Conservation (phyloP, 306 rosid genomes). For the Vachellia collinsii region DNA sequence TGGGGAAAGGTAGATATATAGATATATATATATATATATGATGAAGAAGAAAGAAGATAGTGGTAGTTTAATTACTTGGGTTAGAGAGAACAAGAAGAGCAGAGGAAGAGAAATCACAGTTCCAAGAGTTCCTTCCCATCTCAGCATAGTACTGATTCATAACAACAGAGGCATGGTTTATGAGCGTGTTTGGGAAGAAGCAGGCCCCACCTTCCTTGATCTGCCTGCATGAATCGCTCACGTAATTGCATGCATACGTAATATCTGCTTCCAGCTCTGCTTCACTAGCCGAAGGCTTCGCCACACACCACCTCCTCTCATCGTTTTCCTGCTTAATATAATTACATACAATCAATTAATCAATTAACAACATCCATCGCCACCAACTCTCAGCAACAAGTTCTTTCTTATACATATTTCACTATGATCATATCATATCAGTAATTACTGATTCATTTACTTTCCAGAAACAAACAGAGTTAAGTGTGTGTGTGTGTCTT, state of each 20-base stretch:
- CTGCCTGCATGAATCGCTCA: constrained; percentile 7
- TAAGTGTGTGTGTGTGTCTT: background rate
- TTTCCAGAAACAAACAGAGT: background rate
- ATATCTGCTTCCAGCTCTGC: constrained; percentile 23
- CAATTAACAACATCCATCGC: background rate
- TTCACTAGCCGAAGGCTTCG: constrained; percentile 39
- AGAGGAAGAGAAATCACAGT: constrained; percentile 43
- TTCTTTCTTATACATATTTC: too few relatives aligned
- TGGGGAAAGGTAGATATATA: too few relatives aligned
- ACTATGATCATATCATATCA: background rate
- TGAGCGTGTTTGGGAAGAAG: constrained; percentile 34
- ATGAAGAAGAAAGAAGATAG: background rate
- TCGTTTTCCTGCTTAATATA: background rate
- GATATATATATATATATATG: too few relatives aligned
- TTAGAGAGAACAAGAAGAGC: constrained; percentile 33
- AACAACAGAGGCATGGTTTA: constrained; percentile 49
- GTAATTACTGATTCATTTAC: background rate
- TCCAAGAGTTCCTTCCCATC: constrained; percentile 28
- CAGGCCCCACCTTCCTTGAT: constrained; percentile 46
- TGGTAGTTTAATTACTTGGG: constrained; percentile 42
- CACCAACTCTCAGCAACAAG: too few relatives aligned
- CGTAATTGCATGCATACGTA: constrained; percentile 25
- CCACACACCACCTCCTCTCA: constrained; percentile 42
- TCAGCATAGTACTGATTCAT: constrained; percentile 52
- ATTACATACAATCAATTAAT: too few relatives aligned